phyloP scores from a whole-genome alignment of 345 rosid species.

The Moricandia moricandioides region DNA sequence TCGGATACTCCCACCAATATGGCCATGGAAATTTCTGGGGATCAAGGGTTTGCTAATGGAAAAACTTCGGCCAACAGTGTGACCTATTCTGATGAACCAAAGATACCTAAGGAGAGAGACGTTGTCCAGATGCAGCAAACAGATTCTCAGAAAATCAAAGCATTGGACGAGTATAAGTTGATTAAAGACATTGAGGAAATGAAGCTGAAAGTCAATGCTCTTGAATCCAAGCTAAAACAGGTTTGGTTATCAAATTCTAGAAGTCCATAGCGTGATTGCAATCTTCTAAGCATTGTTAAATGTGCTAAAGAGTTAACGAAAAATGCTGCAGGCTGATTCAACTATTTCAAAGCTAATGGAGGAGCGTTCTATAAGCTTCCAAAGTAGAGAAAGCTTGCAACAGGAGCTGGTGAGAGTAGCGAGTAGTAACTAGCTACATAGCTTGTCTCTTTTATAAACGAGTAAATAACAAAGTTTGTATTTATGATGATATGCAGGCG shows the following conservation, averaged over 20 bases:
- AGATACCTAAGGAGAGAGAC: slow-evolving; percentile 31
- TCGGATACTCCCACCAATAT: slow-evolving; percentile 10
- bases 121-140: slow-evolving; percentile 37
- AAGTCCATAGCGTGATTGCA: neutral
- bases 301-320: neutral
- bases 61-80: slow-evolving; percentile 37
- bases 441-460: neutral
- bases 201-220: slow-evolving; percentile 57
- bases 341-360: slow-evolving; percentile 66
- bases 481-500: slow-evolving; percentile 44
- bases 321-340: slow-evolving; percentile 59
- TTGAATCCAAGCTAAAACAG: slow-evolving; percentile 72
- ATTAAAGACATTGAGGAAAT: slow-evolving; percentile 58
- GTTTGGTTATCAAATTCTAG: slow-evolving; percentile 43
- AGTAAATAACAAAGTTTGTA: slow-evolving; percentile 1
- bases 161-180: slow-evolving; percentile 48
- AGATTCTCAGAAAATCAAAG: slow-evolving; percentile 26
- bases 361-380: slow-evolving; percentile 50
- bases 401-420: slow-evolving; percentile 60
- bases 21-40: slow-evolving; percentile 32
- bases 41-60: slow-evolving; percentile 37
- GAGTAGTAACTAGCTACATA: neutral
- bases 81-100: slow-evolving; percentile 33
- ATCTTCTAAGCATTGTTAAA: neutral
- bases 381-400: slow-evolving; percentile 49